These are phyloP conservation scores for Narthecium ossifragum DNA, from an alignment of 106 monocot genomes.

Conservation along the genomic window DNA sequence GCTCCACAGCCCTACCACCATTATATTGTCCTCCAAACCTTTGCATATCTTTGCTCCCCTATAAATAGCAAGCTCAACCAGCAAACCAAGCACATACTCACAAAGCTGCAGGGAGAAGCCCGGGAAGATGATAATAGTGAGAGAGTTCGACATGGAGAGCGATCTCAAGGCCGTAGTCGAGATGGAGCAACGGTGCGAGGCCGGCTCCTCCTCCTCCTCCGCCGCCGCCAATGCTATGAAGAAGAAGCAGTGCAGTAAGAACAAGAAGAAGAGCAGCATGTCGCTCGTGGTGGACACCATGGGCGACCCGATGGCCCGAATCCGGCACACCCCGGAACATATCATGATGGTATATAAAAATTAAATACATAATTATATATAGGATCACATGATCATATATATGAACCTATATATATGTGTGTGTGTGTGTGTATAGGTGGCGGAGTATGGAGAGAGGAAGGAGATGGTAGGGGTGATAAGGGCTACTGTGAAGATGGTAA, in stretches of 20 bases:
- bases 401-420: not conserved
- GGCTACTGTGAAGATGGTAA: slow-evolving; percentile 39
- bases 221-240: not conserved
- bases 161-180: slow-evolving; percentile 49
- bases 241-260: slow-evolving; percentile 16
- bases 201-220: slow-evolving; percentile 2
- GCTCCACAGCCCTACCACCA: too few species aligned
- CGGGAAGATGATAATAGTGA: slow-evolving; percentile 18
- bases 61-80: too few species aligned
- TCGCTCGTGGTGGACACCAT: slow-evolving; percentile 37
- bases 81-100: too few species aligned
- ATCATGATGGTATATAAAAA: slow-evolving; percentile 51
- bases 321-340: slow-evolving; percentile 40
- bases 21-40: too few species aligned
- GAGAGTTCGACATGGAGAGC: slow-evolving; percentile 43
- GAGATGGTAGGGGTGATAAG: slow-evolving; percentile 47
- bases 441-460: slow-evolving; percentile 48
- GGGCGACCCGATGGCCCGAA: slow-evolving; percentile 50
- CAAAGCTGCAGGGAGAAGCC: too few species aligned
- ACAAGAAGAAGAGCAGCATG: slow-evolving; percentile 18
- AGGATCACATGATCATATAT: not conserved
- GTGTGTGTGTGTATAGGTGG: slow-evolving; percentile 26
- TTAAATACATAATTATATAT: not conserved
- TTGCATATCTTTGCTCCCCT: too few species aligned
- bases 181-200: slow-evolving; percentile 49